Conservation (phyloP, 371 early-diverging fungal genomes). For the Mycotypha africana region DNA sequence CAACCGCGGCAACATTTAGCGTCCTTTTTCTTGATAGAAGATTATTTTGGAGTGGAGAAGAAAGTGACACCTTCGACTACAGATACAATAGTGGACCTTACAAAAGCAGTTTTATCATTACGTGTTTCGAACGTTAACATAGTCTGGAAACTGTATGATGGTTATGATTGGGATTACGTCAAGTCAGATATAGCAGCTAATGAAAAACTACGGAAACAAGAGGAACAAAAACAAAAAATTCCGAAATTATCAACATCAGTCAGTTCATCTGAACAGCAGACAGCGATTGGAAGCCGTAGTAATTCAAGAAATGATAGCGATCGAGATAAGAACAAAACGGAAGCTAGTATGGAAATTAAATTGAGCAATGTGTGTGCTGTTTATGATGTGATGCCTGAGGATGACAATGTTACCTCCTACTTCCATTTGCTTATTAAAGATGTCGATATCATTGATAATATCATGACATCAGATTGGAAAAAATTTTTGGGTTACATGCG, state of each 20-base stretch:
- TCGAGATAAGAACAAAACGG: too few species aligned
- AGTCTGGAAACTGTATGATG: slow-evolving; percentile 61
- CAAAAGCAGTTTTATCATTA: slow-evolving; percentile 36
- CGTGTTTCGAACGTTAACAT: slow-evolving; percentile 56
- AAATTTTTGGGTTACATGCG: slow-evolving; percentile 70
- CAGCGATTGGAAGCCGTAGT: not conserved
- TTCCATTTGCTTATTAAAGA: slow-evolving; percentile 52
- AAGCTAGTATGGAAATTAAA: slow-evolving; percentile 64
- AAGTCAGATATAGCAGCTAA: slow-evolving; percentile 14
- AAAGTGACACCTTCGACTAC: slow-evolving; percentile 8
- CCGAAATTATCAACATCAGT: slow-evolving; percentile 2
- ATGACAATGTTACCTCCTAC: slow-evolving; percentile 43
- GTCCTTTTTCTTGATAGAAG: slow-evolving; percentile 48
- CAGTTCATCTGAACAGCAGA: slow-evolving; percentile 18
- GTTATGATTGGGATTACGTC: slow-evolving; percentile 47
- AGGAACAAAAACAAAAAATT: not conserved
- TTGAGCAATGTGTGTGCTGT: slow-evolving; percentile 47
- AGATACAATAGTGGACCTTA: slow-evolving; percentile 18
- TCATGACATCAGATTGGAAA: slow-evolving; percentile 70
- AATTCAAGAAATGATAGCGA: slow-evolving; percentile 13
- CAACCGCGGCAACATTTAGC: not conserved
- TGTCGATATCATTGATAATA: slow-evolving; percentile 75
- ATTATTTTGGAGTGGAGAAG: slow-evolving; percentile 50
- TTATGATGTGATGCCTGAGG: slow-evolving; percentile 50
- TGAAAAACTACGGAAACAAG: too few species aligned